Evolutionary conservation across 176 grass and related monocot species (phyloP).

Genomic region (Raddia distichophylla): DNA sequence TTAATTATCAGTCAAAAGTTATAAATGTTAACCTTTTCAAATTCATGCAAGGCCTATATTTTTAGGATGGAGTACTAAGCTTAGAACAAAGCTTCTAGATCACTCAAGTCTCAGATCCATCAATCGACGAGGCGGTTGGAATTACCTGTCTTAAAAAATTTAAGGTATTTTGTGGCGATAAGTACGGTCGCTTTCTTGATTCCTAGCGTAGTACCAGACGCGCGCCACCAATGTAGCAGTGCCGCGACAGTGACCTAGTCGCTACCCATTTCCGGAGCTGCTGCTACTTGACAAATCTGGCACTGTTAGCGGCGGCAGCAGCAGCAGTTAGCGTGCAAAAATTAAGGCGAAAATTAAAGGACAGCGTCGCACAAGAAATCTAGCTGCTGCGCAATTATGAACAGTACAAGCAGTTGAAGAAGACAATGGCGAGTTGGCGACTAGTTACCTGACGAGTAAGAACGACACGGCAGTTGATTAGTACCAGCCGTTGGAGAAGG

Average conservation of each 20-base stretch:
- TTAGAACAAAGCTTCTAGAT: background rate
- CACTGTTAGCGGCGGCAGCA: background rate
- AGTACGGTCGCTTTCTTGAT: background rate
- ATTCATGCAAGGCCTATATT: too few relatives aligned
- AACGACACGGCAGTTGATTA: too few relatives aligned
- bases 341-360: too few relatives aligned
- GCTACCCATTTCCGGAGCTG: conserved; percentile 26
- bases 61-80: too few relatives aligned
- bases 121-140: background rate
- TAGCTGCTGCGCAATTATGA: too few relatives aligned
- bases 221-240: conserved; percentile 45
- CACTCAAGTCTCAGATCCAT: background rate
- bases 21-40: too few relatives aligned
- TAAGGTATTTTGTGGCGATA: background rate
- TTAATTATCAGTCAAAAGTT: too few relatives aligned
- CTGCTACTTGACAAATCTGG: conserved; percentile 10
- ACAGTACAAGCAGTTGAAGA: too few relatives aligned
- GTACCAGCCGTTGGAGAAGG: background rate
- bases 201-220: conserved; percentile 27
- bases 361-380: too few relatives aligned
- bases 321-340: too few relatives aligned
- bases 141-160: background rate
- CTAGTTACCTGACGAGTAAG: too few relatives aligned
- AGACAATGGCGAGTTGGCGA: too few relatives aligned
- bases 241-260: conserved; percentile 40